phyloP scores from a whole-genome alignment of 2,329 filamentous ascomycete genomes.

The Calonectria crousiana region DNA sequence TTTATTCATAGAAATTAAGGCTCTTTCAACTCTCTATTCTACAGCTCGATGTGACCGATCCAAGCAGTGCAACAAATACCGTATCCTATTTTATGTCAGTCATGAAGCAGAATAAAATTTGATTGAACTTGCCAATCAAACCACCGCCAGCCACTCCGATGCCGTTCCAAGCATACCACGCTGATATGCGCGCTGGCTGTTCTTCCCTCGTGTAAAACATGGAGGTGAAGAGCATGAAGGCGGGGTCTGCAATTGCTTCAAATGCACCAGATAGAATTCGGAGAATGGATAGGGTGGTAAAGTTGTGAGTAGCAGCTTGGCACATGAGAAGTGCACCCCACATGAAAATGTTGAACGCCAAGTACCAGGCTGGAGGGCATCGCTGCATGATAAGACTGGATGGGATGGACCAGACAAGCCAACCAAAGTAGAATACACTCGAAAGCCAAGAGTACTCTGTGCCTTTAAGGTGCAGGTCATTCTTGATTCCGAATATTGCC shows the following conservation, averaged over 20 bases:
- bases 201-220: slow-evolving; percentile 75
- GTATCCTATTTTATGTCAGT: slow-evolving; percentile 52
- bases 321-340: slow-evolving; percentile 61
- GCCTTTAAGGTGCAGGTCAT: slow-evolving; percentile 67
- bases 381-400: slow-evolving; percentile 48
- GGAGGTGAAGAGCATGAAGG: slow-evolving; percentile 72
- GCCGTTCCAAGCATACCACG: slow-evolving; percentile 71
- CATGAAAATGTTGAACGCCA: slow-evolving; percentile 64
- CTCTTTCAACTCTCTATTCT: no score
- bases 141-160: slow-evolving; percentile 70
- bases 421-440: slow-evolving; percentile 52
- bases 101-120: no score
- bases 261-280: slow-evolving; percentile 74
- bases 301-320: slow-evolving; percentile 69
- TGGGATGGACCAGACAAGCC: slow-evolving; percentile 51
- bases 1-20: no score
- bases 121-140: slow-evolving; percentile 38
- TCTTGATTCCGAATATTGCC: slow-evolving; percentile 72
- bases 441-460: slow-evolving; percentile 64
- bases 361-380: slow-evolving; percentile 51
- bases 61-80: no score
- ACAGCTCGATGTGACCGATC: no score
- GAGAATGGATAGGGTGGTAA: slow-evolving; percentile 65
- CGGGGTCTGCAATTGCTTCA: slow-evolving; percentile 63
- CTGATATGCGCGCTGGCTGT: slow-evolving; percentile 70